A percentile compares a stretch with the other conserved stretches of the same genome.
phyloP scores from a whole-genome alignment of 805 yeast species.

The Ascoidea rubescens region DNA sequence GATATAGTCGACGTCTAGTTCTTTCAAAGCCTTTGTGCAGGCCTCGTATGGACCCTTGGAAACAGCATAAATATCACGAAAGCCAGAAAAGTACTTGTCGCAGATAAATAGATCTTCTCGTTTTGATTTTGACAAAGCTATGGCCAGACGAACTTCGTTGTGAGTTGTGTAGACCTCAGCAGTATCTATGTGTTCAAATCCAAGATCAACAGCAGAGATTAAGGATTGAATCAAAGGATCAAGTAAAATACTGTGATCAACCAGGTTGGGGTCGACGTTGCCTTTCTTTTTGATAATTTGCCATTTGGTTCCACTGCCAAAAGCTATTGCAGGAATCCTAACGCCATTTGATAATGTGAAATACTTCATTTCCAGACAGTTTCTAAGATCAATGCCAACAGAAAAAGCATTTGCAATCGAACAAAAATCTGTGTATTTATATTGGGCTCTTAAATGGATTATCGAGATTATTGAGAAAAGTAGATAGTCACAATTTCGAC shows the following conservation, averaged over 20 bases:
- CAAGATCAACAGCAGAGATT: conserved; percentile 22
- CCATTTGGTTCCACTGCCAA: conserved; percentile 53
- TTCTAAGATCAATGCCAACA: too few relatives aligned
- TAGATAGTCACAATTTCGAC: too few relatives aligned
- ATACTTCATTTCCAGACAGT: conserved; percentile 9
- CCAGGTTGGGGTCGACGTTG: not conserved
- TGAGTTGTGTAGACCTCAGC: conserved; percentile 46
- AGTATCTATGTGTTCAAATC: conserved; percentile 42
- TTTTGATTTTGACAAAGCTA: conserved; percentile 24
- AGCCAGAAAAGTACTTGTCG: conserved; percentile 32
- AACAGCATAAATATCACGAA: conserved; percentile 12
- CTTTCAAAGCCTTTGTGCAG: conserved; percentile 23
- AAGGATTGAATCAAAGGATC: conserved; percentile 19
- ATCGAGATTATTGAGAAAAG: too few relatives aligned
- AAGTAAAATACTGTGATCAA: conserved; percentile 3
- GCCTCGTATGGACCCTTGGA: conserved; percentile 26
- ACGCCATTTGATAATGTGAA: conserved; percentile 22
- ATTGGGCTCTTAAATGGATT: too few relatives aligned
- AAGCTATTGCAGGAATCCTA: conserved; percentile 32
- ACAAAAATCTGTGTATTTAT: too few relatives aligned
- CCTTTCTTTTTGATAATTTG: conserved; percentile 18
- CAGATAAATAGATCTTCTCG: conserved; percentile 42
- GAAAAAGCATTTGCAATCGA: too few relatives aligned
- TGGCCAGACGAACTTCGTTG: conserved; percentile 36
- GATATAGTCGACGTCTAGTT: conserved; percentile 29